Evolutionary conservation across 192 early-diverging fungal species (phyloP).

Genomic region (Rhizoclosmatium globosum): DNA sequence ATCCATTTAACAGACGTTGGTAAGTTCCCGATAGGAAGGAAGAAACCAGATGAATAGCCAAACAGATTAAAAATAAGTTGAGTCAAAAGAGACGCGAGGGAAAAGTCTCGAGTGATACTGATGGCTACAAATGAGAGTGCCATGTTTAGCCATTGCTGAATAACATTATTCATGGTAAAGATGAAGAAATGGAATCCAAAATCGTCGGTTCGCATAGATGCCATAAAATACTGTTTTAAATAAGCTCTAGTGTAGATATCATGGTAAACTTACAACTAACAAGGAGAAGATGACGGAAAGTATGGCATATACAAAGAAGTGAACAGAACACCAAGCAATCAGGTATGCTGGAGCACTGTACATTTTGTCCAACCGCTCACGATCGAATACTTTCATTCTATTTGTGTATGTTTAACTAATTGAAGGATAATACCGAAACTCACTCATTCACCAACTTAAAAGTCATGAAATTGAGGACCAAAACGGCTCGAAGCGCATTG

Average conservation of each 20-base stretch:
- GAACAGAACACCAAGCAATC: slow-evolving; percentile 41
- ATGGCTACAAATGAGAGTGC: slow-evolving; percentile 37
- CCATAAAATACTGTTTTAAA: slow-evolving; percentile 42
- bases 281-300: slow-evolving; percentile 36
- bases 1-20: slow-evolving; percentile 45
- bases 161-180: slow-evolving; percentile 17
- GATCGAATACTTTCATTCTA: slow-evolving; percentile 56
- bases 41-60: slow-evolving; percentile 46
- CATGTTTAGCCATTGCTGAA: slow-evolving; percentile 10
- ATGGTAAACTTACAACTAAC: slow-evolving; percentile 28
- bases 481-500: too few species aligned
- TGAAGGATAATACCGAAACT: too few species aligned
- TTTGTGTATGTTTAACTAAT: too few species aligned
- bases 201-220: slow-evolving; percentile 45
- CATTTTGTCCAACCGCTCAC: slow-evolving; percentile 55
- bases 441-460: slow-evolving; percentile 53
- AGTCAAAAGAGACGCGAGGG: slow-evolving; percentile 37
- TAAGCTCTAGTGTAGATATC: neutral
- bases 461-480: slow-evolving; percentile 45
- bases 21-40: slow-evolving; percentile 40
- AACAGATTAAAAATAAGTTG: slow-evolving; percentile 40
- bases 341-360: slow-evolving; percentile 52
- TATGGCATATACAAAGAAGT: slow-evolving; percentile 37
- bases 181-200: slow-evolving; percentile 40
- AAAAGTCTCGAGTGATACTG: slow-evolving; percentile 48